phyloP scores from a whole-genome alignment of 495 filamentous ascomycete genomes.

The Annulohypoxylon stygium region DNA sequence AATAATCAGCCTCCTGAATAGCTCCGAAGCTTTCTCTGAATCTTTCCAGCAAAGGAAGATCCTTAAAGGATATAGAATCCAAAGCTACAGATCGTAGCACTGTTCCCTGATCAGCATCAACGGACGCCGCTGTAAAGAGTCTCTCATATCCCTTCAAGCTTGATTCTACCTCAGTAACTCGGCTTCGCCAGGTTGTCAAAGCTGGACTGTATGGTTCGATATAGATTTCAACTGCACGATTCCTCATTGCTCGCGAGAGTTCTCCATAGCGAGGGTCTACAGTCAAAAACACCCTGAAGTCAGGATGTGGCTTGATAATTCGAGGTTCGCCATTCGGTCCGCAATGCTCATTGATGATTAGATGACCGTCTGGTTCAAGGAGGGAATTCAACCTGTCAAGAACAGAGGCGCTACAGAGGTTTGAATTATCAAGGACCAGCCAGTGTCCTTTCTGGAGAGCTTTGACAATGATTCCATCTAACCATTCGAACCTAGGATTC shows the following conservation, averaged over 20 bases:
- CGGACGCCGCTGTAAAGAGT: conserved; percentile 31
- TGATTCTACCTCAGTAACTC: conserved; percentile 59
- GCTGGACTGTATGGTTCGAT: conserved; percentile 61
- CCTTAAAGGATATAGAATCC: conserved; percentile 54
- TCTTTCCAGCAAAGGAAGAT: conserved; percentile 51
- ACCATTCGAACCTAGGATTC: conserved; percentile 91
- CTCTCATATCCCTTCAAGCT: conserved; percentile 56
- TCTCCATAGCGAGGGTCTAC: conserved; percentile 95
- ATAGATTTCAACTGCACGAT: conserved; percentile 91
- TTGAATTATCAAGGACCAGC: conserved; percentile 97
- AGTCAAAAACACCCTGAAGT: conserved; percentile 93
- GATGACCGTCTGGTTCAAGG: conserved; percentile 86
- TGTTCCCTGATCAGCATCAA: conserved; percentile 30
- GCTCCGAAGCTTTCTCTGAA: neutral
- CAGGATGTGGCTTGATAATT: conserved; percentile 82
- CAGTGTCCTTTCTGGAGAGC: conserved; percentile 89
- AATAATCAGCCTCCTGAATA: neutral
- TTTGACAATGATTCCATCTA: conserved; percentile 89
- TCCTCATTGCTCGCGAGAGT: conserved; percentile 95
- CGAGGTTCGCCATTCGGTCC: conserved; percentile 83
- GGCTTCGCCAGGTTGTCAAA: conserved; percentile 35
- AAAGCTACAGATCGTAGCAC: conserved; percentile 47
- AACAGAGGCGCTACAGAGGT: conserved; percentile 93
- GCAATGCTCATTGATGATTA: conserved; percentile 93
- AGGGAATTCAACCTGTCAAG: conserved; percentile 95